Percentiles rank a stretch among this genome's conserved stretches.
These are phyloP conservation scores for Trichoderma gracile DNA, from an alignment of 2,329 filamentous ascomycete species.

Conservation along the genomic window DNA sequence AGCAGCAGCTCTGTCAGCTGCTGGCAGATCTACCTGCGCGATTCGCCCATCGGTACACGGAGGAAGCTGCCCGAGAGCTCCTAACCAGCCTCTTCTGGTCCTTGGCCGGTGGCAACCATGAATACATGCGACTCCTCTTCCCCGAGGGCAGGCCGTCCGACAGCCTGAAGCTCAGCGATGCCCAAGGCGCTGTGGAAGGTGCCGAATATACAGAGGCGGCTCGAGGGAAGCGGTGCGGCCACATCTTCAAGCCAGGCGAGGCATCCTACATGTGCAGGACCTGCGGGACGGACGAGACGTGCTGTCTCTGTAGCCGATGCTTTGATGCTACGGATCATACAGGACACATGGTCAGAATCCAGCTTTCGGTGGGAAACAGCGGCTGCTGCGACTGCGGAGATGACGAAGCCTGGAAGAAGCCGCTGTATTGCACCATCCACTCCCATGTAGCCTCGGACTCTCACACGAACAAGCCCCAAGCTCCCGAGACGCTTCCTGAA, in stretches of 20 bases:
- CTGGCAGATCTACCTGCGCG: constrained; percentile 74
- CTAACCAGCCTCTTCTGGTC: constrained; percentile 82
- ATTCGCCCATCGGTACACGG: constrained; percentile 74
- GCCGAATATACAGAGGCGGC: constrained; percentile 93
- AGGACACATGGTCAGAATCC: constrained; percentile 87
- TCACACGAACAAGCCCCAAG: constrained; percentile 63
- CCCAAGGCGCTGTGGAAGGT: constrained; percentile 89
- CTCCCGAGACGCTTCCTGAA: constrained; percentile 62
- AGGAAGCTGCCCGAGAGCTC: constrained; percentile 69
- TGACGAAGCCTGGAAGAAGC: constrained; percentile 86
- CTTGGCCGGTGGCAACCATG: constrained; percentile 71
- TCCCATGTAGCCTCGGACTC: constrained; percentile 58
- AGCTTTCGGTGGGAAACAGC: constrained; percentile 83
- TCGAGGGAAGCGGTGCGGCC: constrained; percentile 89
- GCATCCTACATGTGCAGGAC: constrained; percentile 93
- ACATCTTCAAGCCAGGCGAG: constrained; percentile 94
- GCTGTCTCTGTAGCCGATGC: constrained; percentile 89
- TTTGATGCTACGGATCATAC: constrained; percentile 95
- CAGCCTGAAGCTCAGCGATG: constrained; percentile 77
- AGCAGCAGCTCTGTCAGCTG: constrained; percentile 80
- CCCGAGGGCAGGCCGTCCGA: constrained; percentile 67
- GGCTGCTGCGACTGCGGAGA: constrained; percentile 98
- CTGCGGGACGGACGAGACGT: constrained; percentile 92
- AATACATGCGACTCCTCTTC: constrained; percentile 79
- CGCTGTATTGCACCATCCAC: constrained; percentile 91